Base-by-base conservation (phyloP, 2,329 filamentous ascomycete species). In the Lachnellula cervina region DNA sequence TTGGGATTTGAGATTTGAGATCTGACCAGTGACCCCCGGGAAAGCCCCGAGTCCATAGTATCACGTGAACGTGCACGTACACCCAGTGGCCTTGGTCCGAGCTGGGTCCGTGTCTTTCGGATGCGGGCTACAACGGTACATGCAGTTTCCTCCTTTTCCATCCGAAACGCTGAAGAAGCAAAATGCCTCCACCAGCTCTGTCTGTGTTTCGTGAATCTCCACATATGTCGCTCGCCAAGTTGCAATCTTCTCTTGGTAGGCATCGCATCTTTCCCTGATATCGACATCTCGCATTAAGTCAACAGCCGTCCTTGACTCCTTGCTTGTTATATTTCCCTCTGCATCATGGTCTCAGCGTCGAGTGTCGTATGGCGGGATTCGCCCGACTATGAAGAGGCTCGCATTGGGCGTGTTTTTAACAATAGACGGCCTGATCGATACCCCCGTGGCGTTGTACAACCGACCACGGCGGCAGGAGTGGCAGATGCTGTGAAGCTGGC, bases 341-440 rank as follows among this genome's bases (percentile, higher is more conserved):
- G 42, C 42, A 23, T 44, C 42, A 44, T 44, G 42, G 42, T 44
- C 19, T 44, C 42, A 19, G 17, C 42, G 42, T 14, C 42, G 5
- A 23, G 21, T 21, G 19, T 44, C 19, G n/a, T 44, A 44, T 44
- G 42, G 42, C 42, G 42, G 21, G 42, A 44, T 11, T 44, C 42
- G n/a, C 42, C n/a, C 5, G 19, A 19, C n/a, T 75, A 74, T 49
- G 73, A 74, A 60, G 59, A 66, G 28, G 72, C 70, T 9, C 69
- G 72, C 3, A 57, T 72, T 25, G 69, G 68, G n/a, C 68, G 74
- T n/a, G 70, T 77, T 9, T 78, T 77, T 70, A 79, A 78, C 61
- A 59, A 67, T 16, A 70, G 71, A n/a, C 68, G 70, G 19, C 73
- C 73, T 2, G 57, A 66, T 4, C 68, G 74, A 16, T 74, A 69